Base-by-base conservation (phyloP, 164 flowering plant species). In the Berberis vulgaris region DNA sequence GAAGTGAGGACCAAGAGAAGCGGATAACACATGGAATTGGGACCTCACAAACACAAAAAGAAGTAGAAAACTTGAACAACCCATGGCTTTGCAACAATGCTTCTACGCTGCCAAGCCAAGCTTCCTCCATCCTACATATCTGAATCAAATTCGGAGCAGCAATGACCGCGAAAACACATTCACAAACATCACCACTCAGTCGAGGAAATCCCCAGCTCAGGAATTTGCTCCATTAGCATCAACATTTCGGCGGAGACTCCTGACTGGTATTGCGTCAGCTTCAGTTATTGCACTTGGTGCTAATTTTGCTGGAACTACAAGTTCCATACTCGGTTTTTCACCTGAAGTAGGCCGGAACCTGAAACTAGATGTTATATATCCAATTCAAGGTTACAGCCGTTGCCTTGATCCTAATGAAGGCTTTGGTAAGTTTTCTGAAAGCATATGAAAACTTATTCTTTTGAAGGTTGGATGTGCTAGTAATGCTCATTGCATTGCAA, bases 301-400 rank as follows among this genome's bases (percentile, higher is more conserved):
- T 43, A 82, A 94, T 72, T 91, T 94, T 54, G 80, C 71, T 42
- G 97, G 97, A 53, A 59, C 82, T 4, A 87, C 96, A 6, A 94
- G 96, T 68, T 85, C 74, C 43, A 76, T 94, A 46, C 87, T 94
- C 0, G 90, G 97, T 5, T 62, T 86, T 41, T 84, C 83, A 10
- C 96, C 99, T 11, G 88, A 86, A 49, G 71, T 59, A 42, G 85
- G 96, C 9, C 77, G 97, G 66, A 73, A 60, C 68, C 79, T 91
- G 10, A 91, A 83, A 74, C 80, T 91, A 13, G 96, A 94, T 63
- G 89, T 86, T 63, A 73, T 91, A n/a, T 94, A 94, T 75, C 91
- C 99, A 0, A 72, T 94, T 45, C 60, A 71, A 60, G 99, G 97
- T 2, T 89, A 84, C 66, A 83, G 77, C 63, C 86, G 99, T 5